phyloP scores from a whole-genome alignment of 768 basidiomycete species.

The Lentinula aciculospora region DNA sequence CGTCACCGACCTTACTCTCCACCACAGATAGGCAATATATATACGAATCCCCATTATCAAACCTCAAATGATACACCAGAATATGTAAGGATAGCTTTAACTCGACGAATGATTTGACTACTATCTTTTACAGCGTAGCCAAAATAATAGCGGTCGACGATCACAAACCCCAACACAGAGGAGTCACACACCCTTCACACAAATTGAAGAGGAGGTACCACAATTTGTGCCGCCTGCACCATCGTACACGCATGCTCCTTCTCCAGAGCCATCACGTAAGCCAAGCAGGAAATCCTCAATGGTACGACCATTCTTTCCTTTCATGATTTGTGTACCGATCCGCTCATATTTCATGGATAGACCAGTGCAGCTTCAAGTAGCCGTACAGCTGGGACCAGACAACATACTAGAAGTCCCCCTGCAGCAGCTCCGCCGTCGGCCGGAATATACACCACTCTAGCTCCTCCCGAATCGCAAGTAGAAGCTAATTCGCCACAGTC shows the following conservation, averaged over 20 bases:
- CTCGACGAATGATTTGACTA: neutral
- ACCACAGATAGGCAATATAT: neutral
- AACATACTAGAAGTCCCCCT: neutral
- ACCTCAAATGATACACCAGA: neutral
- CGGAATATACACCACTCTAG: constrained; percentile 4
- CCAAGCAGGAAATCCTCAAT: neutral
- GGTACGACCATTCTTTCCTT: neutral
- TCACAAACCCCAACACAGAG: constrained; percentile 3
- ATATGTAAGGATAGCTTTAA: neutral
- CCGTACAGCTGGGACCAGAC: neutral
- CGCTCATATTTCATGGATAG: neutral
- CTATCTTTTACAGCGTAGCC: neutral
- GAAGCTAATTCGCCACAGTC: neutral
- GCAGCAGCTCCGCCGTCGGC: neutral
- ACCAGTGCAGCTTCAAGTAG: constrained; percentile 4
- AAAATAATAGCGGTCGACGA: neutral
- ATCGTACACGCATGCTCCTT: neutral
- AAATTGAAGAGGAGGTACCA: neutral
- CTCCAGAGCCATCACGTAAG: neutral
- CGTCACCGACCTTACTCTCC: neutral
- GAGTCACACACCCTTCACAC: neutral
- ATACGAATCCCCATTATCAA: constrained; percentile 6
- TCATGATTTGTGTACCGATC: too few relatives aligned
- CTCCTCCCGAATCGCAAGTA: neutral
- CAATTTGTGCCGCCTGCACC: neutral